Percentiles rank a stretch among this genome's conserved stretches.
Conservation (phyloP, 2,329 filamentous ascomycete species). For the Sporothrix variecibatus region DNA sequence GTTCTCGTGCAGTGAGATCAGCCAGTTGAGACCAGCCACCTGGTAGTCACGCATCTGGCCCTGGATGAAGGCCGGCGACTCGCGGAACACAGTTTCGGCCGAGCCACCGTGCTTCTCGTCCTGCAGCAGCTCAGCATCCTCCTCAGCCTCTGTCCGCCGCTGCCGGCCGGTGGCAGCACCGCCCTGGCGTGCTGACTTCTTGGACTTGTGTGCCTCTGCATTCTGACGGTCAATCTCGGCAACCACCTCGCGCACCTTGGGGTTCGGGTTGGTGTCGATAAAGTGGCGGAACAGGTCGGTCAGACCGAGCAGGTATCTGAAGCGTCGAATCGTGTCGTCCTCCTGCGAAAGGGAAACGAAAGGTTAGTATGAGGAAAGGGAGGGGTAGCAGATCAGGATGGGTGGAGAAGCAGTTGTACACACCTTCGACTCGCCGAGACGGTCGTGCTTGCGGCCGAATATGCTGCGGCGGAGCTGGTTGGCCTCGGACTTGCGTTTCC, state of each 20-base stretch:
- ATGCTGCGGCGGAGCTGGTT: slow-evolving; percentile 89
- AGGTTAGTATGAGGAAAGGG: neutral
- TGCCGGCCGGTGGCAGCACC: slow-evolving; percentile 77
- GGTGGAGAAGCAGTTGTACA: too few relatives aligned
- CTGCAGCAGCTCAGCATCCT: slow-evolving; percentile 84
- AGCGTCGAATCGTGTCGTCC: slow-evolving; percentile 91
- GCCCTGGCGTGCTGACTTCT: slow-evolving; percentile 79
- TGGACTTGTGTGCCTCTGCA: slow-evolving; percentile 67
- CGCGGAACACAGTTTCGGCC: slow-evolving; percentile 87
- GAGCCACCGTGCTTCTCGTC: slow-evolving; percentile 88
- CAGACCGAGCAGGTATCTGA: slow-evolving; percentile 89
- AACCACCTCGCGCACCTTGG: slow-evolving; percentile 91
- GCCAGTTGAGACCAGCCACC: slow-evolving; percentile 92
- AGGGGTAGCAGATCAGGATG: too few relatives aligned
- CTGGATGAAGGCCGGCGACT: slow-evolving; percentile 87
- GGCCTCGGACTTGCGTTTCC: slow-evolving; percentile 82
- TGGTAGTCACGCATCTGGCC: slow-evolving; percentile 96
- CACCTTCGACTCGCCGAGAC: slow-evolving; percentile 90
- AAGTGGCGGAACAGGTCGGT: slow-evolving; percentile 98
- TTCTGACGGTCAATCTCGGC: slow-evolving; percentile 93
- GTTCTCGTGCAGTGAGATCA: slow-evolving; percentile 96
- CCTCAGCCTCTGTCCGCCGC: slow-evolving; percentile 92
- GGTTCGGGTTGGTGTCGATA: slow-evolving; percentile 95
- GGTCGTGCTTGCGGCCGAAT: slow-evolving; percentile 92
- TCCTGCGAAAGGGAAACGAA: slow-evolving; percentile 56